Evolutionary conservation across 2,329 filamentous ascomycete species (phyloP), one percentile per base, ranked within the genome.

Genomic region (Colletotrichum chrysophilum): DNA sequence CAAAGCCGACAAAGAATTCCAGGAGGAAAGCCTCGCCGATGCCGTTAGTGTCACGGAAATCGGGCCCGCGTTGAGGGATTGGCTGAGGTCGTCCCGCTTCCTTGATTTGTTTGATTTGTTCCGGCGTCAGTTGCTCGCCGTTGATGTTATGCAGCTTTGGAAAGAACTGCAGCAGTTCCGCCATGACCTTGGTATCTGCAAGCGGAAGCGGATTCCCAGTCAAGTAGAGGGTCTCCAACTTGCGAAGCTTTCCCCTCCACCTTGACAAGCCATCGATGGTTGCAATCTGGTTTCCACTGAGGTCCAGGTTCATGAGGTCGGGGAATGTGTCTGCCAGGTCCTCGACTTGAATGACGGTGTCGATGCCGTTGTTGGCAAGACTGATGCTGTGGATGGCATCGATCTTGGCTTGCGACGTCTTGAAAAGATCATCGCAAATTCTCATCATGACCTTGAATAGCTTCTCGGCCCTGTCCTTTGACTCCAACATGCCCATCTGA

Each of bases 401-500:
- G 66, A 92, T 91, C 83, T 96, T 96, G 66, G 94, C 93, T 76
- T 93, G 88, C 14, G 90, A 82, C 3, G 90, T 93, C 78, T 93
- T 93, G 86, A 98, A 98, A 21, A 94, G 90, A 76, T 91, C 87
- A 69, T 97, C 93, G 82, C 95, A 96, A 62, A 98, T 93, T 75
- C 92, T 92, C 94, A 98, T 98, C 77, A 98, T 89, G 2, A 95
- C 96, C 68, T 94, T 95, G 86, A 98, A 98, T 77, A 98, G 94
- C 83, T 98, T 99, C 77, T 94, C 91, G 61, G 94, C 92, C 2
- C 93, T 93, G 5, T 93, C 92, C 74, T 90, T 91, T 75, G 88
- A 91, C 77, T 92, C 90, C 82, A 98, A 96, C 80, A 96, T 94
- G 48, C 94, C 94, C 84, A 96, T 92, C 56, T 90, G 88, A 70